These are phyloP conservation scores for Adansonia digitata DNA, from an alignment of 345 rosid genomes.

Conservation along the genomic window DNA sequence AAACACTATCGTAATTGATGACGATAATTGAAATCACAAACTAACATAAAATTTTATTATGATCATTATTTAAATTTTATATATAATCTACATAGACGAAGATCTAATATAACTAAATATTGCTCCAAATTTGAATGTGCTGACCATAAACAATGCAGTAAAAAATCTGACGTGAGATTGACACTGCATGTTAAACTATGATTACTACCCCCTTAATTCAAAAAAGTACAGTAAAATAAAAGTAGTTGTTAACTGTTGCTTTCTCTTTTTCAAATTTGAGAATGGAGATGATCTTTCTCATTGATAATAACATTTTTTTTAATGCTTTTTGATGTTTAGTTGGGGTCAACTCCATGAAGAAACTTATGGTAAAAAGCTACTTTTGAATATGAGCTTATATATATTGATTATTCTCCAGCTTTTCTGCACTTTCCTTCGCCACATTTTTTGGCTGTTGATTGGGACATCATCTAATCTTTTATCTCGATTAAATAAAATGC, in stretches of 20 bases:
- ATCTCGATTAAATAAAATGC: background rate
- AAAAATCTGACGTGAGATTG: background rate
- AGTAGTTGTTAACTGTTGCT: too few relatives aligned
- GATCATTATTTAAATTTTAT: too few relatives aligned
- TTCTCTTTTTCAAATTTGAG: background rate
- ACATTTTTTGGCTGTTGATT: background rate
- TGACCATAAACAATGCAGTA: too few relatives aligned
- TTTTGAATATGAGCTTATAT: background rate
- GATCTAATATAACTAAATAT: too few relatives aligned
- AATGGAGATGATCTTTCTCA: background rate
- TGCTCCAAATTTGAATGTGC: too few relatives aligned
- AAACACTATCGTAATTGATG: too few relatives aligned
- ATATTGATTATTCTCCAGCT: background rate
- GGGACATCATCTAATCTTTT: background rate
- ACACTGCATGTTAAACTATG: background rate
- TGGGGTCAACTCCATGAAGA: conserved; percentile 6
- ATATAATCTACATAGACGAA: too few relatives aligned
- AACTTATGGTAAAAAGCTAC: background rate
- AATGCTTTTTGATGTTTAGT: background rate
- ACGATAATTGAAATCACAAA: too few relatives aligned
- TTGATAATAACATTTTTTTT: background rate
- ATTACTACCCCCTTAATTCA: too few relatives aligned
- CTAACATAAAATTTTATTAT: too few relatives aligned
- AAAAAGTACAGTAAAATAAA: background rate
- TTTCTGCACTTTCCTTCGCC: background rate